phyloP scores from a whole-genome alignment of 768 basidiomycete genomes.

The Gautieria morchelliformis region DNA sequence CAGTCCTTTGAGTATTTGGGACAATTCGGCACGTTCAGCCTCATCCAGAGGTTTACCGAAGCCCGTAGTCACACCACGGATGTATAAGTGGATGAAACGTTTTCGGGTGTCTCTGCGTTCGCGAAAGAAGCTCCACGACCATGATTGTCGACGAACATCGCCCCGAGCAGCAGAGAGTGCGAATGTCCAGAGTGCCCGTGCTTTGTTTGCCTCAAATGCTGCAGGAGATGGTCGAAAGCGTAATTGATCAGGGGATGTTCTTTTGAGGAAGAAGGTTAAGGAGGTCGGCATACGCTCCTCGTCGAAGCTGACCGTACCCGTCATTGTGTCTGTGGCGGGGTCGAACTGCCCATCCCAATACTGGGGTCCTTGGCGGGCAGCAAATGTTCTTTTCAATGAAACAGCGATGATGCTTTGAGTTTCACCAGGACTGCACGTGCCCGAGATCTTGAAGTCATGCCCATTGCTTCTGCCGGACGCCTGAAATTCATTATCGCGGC shows the following conservation, averaged over 20 bases:
- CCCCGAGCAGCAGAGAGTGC: constrained; percentile 19
- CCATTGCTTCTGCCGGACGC: constrained; percentile 10
- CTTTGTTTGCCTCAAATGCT: constrained; percentile 16
- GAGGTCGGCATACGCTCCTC: neutral
- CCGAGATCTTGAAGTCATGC: constrained; percentile 13
- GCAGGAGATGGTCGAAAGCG: constrained; percentile 20
- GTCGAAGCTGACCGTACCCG: neutral
- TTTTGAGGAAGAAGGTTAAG: constrained; percentile 19
- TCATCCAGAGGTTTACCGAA: neutral
- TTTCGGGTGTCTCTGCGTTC: neutral
- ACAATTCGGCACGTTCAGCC: neutral
- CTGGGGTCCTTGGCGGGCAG: constrained; percentile 10
- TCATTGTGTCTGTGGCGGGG: neutral
- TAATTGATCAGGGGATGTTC: constrained; percentile 18
- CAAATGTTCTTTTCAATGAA: constrained; percentile 16
- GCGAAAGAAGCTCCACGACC: constrained; percentile 24
- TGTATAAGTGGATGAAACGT: neutral
- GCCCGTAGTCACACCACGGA: neutral
- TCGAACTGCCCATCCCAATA: neutral
- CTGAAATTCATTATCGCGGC: constrained; percentile 1
- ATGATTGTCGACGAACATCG: constrained; percentile 16
- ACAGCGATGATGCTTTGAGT: constrained; percentile 14
- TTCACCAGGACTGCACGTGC: constrained; percentile 12
- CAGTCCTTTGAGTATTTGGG: neutral
- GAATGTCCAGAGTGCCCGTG: constrained; percentile 24